Evolutionary conservation across 306 rosid genomes (phyloP), one percentile per base, ranked within the genome.

Genomic region (Hippophae gyantsensis): DNA sequence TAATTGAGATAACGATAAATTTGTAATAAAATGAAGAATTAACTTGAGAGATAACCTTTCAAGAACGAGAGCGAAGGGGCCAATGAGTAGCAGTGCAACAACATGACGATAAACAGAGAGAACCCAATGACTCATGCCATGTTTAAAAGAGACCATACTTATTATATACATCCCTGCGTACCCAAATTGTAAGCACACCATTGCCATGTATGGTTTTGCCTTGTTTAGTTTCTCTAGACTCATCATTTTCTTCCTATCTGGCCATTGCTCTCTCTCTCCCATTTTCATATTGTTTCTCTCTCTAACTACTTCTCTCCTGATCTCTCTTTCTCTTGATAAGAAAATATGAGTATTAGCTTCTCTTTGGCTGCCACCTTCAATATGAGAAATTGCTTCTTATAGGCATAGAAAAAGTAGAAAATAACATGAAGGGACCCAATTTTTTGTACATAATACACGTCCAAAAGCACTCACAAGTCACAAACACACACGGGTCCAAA

Each of bases 91-190:
- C 7, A 71, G 57, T 5, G 99, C 99, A 52, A 86, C 84, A 1
- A 82, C 84, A 41, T 93, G 99, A 62, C 99, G 97, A 26, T 93
- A 93, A 0, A 84, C 94, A 0, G 99, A 85, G 45, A 93, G 87
- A 6, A 93, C 75, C 72, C 81, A 93, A 72, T 93, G 90, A 54
- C 86, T 93, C 90, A 93, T 86, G 42, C 99, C 99, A 63, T 89
- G 87, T 47, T 89, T 93, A 62, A 93, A 76, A 12, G 95, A 86
- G 51, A 93, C 84, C 95, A 93, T 77, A 23, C 95, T 86, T 25
- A 93, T 71, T 9, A 93, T 77, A 13, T 93, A 88, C 99, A 93
- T 86, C 25, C 99, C 99, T 0, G 99, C 70, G 49, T 89, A 93
- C 0, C 99, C 99, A 63, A 93, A 89, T 38, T 93, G 97, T 71